Evolutionary conservation across 176 grass and related monocot genomes (phyloP), one percentile per base, ranked within the genome.

Genomic region (Eleusine indica): DNA sequence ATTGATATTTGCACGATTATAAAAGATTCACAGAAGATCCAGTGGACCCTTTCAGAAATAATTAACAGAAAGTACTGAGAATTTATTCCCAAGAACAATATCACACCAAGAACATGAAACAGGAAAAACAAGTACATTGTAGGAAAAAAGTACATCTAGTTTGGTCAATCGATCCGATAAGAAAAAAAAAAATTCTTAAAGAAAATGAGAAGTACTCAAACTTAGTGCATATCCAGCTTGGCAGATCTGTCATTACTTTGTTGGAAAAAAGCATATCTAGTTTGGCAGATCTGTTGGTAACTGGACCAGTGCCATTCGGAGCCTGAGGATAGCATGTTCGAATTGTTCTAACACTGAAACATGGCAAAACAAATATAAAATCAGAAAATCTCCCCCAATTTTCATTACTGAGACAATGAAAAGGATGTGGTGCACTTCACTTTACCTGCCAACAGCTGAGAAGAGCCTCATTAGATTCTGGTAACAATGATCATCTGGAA

Each of bases 201-300:
- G 1, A 56, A 37, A 15, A 74, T 6, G 53, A 25, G 21, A 22
- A 17, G 17, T 17, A 80, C 19, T 58, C 54, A 28, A 60, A 75
- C 13, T 21, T 28, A 46, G 18, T 17, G 46, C 9, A 44, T 21
- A 19, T 14, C 43, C 44, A 46, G 43, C 43, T 46, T 53, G 51
- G 75, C 18, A 12, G 75, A 61, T 13, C 69, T 16, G 65, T 76
- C 86, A 70, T 80, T 89, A 96, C 96, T 83, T 95, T 99, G 89
- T 99, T 99, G 68, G 93, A 85, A 19, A 99, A 99, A 94, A 99
- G 96, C 93, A 99, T 92, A 87, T 99, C 96, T 74, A 96, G 88
- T 84, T 96, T 99, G 73, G 96, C 91, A 68, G 93, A 94, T 85
- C 89, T 92, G 82, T 94, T 96, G 83, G 91, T 90, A 68, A 85